phyloP scores from a whole-genome alignment of 2,329 filamentous ascomycete genomes.

The Penicillium sp. region DNA sequence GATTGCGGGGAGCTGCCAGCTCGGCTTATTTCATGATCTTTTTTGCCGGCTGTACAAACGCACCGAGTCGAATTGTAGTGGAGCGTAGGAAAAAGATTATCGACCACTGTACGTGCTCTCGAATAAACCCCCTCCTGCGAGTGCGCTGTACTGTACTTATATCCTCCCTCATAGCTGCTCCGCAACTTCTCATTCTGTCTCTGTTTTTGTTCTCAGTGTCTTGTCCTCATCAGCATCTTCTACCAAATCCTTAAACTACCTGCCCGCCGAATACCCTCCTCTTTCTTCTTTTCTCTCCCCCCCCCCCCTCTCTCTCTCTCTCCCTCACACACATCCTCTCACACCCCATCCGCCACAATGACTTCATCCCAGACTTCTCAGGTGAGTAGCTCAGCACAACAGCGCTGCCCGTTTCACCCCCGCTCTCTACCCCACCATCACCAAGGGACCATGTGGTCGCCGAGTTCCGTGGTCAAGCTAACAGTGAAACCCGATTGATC shows the following conservation, averaged over 20 bases:
- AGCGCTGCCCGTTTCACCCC: not conserved
- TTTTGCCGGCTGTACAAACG: constrained; percentile 11
- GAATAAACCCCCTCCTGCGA: too few species aligned
- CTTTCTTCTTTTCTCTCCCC: not conserved
- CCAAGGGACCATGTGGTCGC: not conserved
- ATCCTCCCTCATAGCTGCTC: not conserved
- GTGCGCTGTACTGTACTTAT: not conserved
- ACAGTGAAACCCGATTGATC: not conserved
- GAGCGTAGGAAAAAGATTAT: not conserved
- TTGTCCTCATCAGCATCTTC: not conserved
- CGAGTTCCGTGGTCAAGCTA: not conserved
- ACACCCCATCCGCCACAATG: not conserved
- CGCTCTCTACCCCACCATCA: constrained; percentile 1
- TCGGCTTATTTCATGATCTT: constrained; percentile 15
- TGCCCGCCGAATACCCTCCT: not conserved
- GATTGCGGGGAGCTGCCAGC: constrained; percentile 14
- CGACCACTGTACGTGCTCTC: not conserved
- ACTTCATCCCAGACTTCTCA: constrained; percentile 15
- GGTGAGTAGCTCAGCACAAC: constrained; percentile 10
- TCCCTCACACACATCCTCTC: not conserved
- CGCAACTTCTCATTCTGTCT: not conserved
- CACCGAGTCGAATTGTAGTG: not conserved
- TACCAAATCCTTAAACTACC: not conserved
- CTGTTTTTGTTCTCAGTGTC: not conserved
- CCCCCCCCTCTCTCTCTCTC: not conserved